Evolutionary conservation across 78 protist genomes (phyloP), one percentile per base, ranked within the genome.

Genomic region (Neovahlkampfia damariscottae): DNA sequence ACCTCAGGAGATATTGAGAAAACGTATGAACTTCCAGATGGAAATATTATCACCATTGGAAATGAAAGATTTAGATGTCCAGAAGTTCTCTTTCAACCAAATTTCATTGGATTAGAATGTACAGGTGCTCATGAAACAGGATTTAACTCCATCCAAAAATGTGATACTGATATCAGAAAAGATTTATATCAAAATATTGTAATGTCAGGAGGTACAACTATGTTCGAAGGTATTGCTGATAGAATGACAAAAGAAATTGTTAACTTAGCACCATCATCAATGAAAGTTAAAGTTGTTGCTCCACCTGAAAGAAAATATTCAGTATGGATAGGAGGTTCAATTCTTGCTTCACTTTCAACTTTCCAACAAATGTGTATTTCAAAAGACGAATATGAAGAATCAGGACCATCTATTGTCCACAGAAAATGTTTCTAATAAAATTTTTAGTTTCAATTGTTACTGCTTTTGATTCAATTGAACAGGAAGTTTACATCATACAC

Each of bases 261-360:
- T 31, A 78, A 81, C 37, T 79, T 92, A 7, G 96, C 96, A 0
- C 96, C 98, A 62, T 40, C 86, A 67, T 50, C 88, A 50, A 83
- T 84, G 89, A 82, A 85, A 87, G 74, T 90, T 84, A 88, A 87
- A 86, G 81, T 91, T 79, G 75, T 85, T 31, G 95, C 96, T 8
- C 88, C 96, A 70, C 89, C 89, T 9, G 97, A 96, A 82, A 81
- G 96, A 34, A 89, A 86, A 80, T 94, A 90, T 89, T 84, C 95
- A 7, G 95, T 88, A 78, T 96, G 97, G 97, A 88, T 93, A 71
- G 97, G 99, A 34, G 99, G 97, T 7, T 92, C 97, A 41, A 86
- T 94, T 71, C 83, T 92, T n/a, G 96, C 93, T 37, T 89, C 92
- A 79, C 94, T 29, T 89, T 92, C 76, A 81, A 76, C 80, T 40